Evolutionary conservation across 805 yeast genomes (phyloP), one percentile per base, ranked within the genome.

Genomic region (Metschnikowia continentalis): DNA sequence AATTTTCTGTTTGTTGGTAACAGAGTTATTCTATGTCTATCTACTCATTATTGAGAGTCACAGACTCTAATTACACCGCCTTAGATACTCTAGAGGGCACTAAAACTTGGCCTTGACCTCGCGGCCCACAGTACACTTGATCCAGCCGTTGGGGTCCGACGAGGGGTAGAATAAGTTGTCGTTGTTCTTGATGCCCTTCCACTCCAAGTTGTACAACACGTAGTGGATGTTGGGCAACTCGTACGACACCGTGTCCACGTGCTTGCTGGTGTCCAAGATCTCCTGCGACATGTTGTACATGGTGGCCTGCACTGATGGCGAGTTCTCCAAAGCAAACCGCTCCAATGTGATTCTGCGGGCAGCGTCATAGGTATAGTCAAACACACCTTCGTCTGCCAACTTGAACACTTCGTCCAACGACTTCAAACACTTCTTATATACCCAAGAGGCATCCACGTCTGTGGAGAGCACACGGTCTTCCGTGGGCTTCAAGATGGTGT

Each of bases 301-400:
- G 52, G 97, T 91, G 42, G 96, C 96, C 75, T 91, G 97, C 43
- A 91, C 97, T 23, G 96, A 87, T n/a, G 96, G 82, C 8, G 96
- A 88, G 69, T 88, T 82, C 70, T 91, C 96, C 46, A 79, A 68
- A 15, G 96, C 96, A 69, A 91, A 91, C 52, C 78, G 76, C 49
- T 82, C 85, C 61, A 90, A 77, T 1, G 96, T 90, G 61, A 81
- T 78, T 37, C 73, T 74, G 61, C 89, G 79, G 17, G 89, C 94
- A 13, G 67, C 63, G n/a, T 73, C 66, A 68, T 78, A 88, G 32
- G 86, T 79, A 8, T 65, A 49, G 69, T 90, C 95, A 62, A 90
- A 88, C 37, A 78, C 68, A 14, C 85, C 88, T 19, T 72, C 66
- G 57, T 79, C 79, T n/a, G 88, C 84, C 11, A 77, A 69, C 45